Evolutionary conservation across 2,329 filamentous ascomycete genomes (phyloP).

Genomic region (Myrmaecium sp.): DNA sequence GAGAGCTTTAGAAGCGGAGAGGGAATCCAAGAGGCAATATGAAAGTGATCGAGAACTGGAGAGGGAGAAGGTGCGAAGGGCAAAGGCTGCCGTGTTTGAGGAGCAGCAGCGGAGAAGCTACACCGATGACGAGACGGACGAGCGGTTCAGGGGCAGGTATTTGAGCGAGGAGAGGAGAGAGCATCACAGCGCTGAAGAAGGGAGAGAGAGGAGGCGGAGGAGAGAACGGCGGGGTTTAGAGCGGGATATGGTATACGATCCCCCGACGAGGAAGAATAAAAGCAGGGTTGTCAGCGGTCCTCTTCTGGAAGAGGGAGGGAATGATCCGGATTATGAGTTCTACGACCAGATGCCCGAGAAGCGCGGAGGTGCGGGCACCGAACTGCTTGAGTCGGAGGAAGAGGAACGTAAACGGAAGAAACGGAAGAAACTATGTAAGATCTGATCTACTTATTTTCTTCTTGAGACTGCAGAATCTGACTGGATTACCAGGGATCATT

Average conservation of each 20-base stretch:
- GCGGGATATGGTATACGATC: slow-evolving; percentile 7
- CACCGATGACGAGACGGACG: slow-evolving; percentile 9
- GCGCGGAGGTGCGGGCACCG: slow-evolving; percentile 22
- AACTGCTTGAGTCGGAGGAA: slow-evolving; percentile 21
- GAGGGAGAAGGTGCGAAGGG: slow-evolving; percentile 22
- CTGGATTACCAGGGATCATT: slow-evolving; percentile 17
- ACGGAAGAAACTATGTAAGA: slow-evolving; percentile 44
- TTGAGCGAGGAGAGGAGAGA: slow-evolving; percentile 19
- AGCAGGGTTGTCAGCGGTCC: slow-evolving; percentile 30
- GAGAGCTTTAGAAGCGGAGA: slow-evolving; percentile 8
- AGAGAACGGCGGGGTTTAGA: slow-evolving; percentile 14
- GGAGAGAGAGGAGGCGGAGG: slow-evolving; percentile 24
- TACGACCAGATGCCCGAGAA: slow-evolving; percentile 21
- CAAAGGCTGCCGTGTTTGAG: slow-evolving; percentile 10
- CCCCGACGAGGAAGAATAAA: slow-evolving; percentile 12
- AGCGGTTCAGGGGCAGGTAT: slow-evolving; percentile 13
- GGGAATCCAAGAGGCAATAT: slow-evolving; percentile 11
- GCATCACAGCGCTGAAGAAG: too few relatives aligned
- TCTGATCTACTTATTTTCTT: slow-evolving; percentile 9
- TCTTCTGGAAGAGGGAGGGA: slow-evolving; percentile 26
- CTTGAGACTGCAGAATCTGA: slow-evolving; percentile 13
- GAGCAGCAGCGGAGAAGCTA: slow-evolving; percentile 10
- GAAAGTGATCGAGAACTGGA: slow-evolving; percentile 11
- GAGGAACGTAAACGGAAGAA: slow-evolving; percentile 22
- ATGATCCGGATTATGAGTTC: slow-evolving; percentile 23